Base-by-base conservation (phyloP, 176 grass and related monocot species). In the Oryza meridionalis region DNA sequence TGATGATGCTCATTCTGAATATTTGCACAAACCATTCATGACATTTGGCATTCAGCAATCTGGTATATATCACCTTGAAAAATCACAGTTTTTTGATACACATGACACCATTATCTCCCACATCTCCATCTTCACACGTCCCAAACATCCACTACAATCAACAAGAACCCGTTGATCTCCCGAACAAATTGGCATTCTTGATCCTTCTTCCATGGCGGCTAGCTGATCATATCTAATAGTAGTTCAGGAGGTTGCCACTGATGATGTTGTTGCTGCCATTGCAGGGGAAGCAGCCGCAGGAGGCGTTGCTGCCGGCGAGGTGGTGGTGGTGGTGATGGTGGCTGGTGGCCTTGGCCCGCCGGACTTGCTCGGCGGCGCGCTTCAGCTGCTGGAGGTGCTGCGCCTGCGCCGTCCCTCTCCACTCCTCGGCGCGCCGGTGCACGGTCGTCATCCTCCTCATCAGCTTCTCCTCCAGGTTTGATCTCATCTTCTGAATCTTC, bases 401-500 rank as follows among this genome's bases (percentile, higher is more conserved):
- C 55, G 79, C n/a, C 80, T 88, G 91, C 31, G 91, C 90, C 29
- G 90, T 51, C 27, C 78, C 69, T 19, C 88, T 91, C 97, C 85
- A 89, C 82, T 96, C 93, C 80, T 94, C 97, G 0, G 91, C 90
- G 64, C 90, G 94, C 79, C 84, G 78, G 67, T 94, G 89, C 86
- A 99, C 90, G 3, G 84, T 89, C 43, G 86, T 78, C 93, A 96
- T 99, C 77, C 93, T 85, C 79, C 83, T 90, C 91, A 96, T 92
- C 83, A 99, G 71, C 83, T 99, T 99, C 83, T 99, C 93, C 85
- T 99, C 97, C n/a, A 94, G 86, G 85, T 88, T 92, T 33, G 93
- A 99, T n/a, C 86, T 75, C 91, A 99, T 91, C 77, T 94, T 99
- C 71, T 99, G 93, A 86, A 99, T 94, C 84, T 99, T 99, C 38